phyloP scores from a whole-genome alignment of 139 green algal genomes.

The Chlamydomonas eustigma region DNA sequence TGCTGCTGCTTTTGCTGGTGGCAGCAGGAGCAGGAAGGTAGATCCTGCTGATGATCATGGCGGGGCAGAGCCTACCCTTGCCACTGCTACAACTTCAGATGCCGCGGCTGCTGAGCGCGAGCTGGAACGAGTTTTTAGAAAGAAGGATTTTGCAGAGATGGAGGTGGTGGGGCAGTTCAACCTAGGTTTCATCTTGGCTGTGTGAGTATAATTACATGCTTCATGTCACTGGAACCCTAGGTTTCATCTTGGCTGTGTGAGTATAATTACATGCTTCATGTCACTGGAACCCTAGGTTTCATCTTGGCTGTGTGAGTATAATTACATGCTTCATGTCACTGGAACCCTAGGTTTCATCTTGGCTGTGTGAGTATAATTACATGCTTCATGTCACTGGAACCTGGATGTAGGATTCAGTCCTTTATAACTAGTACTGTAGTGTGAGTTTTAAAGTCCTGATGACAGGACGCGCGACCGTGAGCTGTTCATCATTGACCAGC shows the following conservation, averaged over 20 bases:
- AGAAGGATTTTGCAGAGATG: slow-evolving; percentile 78
- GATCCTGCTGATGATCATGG: too few species aligned
- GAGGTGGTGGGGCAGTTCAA: slow-evolving; percentile 86
- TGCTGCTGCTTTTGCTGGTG: not conserved
- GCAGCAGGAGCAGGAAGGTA: not conserved
- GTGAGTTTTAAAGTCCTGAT: too few species aligned
- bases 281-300: too few species aligned
- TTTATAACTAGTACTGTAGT: too few species aligned
- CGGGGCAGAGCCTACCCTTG: too few species aligned
- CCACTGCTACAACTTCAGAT: too few species aligned
- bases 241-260: too few species aligned
- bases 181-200: slow-evolving; percentile 93
- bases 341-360: not conserved
- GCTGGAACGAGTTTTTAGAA: slow-evolving; percentile 86
- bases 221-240: too few species aligned
- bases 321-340: too few species aligned
- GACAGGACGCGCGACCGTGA: slow-evolving; percentile 62
- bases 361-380: not conserved
- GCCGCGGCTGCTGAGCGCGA: slow-evolving; percentile 58
- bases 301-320: not conserved
- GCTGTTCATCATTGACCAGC: slow-evolving; percentile 97
- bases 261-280: too few species aligned
- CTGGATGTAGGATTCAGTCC: too few species aligned
- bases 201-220: slow-evolving; percentile 9
- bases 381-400: too few species aligned